Evolutionary conservation across 148 eudicot genomes (phyloP), one percentile per base, ranked within the genome.

Genomic region (Silene latifolia): DNA sequence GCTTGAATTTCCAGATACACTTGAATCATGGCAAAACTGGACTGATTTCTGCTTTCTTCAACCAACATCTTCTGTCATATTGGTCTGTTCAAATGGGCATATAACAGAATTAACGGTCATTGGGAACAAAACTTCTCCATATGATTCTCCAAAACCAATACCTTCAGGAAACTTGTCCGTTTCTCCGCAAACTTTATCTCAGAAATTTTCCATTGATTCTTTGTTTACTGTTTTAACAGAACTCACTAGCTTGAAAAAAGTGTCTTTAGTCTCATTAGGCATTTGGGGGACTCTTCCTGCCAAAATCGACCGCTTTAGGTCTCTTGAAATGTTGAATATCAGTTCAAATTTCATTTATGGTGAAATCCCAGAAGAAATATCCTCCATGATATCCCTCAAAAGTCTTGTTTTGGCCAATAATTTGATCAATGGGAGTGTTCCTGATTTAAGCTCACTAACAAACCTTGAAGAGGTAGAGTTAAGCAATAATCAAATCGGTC

Each of bases 331-430:
- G 9, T 81, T 95, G n/a, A 92, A 92, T 47, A 69, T 90, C 4
- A 95, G 96, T 76, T 89, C 98, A 29, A 92, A 92, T 78, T 92
- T 81, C 87, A 80, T 95, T 0, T 77, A 42, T 72, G 98, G 96
- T n/a, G 71, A 72, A 27, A 83, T 95, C 69, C 96, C 98, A 27
- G 15, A 65, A 47, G 80, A 86, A 6, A 64, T 95, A 12, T 48
- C 90, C 11, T 83, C 76, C 8, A 29, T 92, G 58, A 80, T 69
- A 78, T 85, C 63, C 19, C 72, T 95, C 35, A 81, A 54, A 29
- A 81, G 75, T 27, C 87, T 95, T 54, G 78, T 71, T 63, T 78
- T 95, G 71, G 79, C 81, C 21, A 64, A 85, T 73, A 95, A 95
- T 78, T 79, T 90, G 89, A 69, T 95, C 48, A 89, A 82, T 80